phyloP scores from a whole-genome alignment of 805 yeast genomes.

The Millerago galiae region DNA sequence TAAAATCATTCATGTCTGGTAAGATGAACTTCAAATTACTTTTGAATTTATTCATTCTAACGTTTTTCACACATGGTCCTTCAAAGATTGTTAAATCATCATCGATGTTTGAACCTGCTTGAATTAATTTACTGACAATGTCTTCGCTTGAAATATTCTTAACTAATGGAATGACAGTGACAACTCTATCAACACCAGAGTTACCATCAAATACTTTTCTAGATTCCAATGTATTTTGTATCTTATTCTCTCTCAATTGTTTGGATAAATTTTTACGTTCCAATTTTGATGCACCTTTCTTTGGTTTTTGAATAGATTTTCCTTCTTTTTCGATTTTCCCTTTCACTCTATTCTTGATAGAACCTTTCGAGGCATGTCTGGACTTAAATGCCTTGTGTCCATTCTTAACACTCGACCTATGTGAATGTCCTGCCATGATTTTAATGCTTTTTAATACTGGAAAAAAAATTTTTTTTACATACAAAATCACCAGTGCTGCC shows the following conservation, averaged over 20 bases:
- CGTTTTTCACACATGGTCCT: slow-evolving; percentile 44
- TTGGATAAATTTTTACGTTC: slow-evolving; percentile 75
- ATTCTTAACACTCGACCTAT: slow-evolving; percentile 76
- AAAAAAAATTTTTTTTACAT: background rate
- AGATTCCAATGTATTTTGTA: slow-evolving; percentile 47
- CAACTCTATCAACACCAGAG: slow-evolving; percentile 75
- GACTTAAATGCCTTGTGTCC: slow-evolving; percentile 89
- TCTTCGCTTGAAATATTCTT: slow-evolving; percentile 54
- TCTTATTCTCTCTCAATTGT: slow-evolving; percentile 73
- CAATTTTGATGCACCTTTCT: slow-evolving; percentile 33
- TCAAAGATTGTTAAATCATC: slow-evolving; percentile 28
- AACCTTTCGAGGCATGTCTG: slow-evolving; percentile 84
- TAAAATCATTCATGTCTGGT: slow-evolving; percentile 61
- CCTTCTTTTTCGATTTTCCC: slow-evolving; percentile 81
- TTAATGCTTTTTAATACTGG: background rate
- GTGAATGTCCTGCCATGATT: slow-evolving; percentile 72
- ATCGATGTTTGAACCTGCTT: slow-evolving; percentile 25
- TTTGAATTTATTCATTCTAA: slow-evolving; percentile 61
- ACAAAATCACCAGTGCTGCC: background rate
- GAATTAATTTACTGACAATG: slow-evolving; percentile 47
- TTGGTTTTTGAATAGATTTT: slow-evolving; percentile 23
- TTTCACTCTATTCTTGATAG: slow-evolving; percentile 69
- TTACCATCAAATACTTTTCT: slow-evolving; percentile 75
- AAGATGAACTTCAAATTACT: slow-evolving; percentile 65
- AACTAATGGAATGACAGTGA: slow-evolving; percentile 76